These are phyloP conservation scores for Mucor ambiguus DNA, from an alignment of 371 early-diverging fungal species.

Conservation along the genomic window DNA sequence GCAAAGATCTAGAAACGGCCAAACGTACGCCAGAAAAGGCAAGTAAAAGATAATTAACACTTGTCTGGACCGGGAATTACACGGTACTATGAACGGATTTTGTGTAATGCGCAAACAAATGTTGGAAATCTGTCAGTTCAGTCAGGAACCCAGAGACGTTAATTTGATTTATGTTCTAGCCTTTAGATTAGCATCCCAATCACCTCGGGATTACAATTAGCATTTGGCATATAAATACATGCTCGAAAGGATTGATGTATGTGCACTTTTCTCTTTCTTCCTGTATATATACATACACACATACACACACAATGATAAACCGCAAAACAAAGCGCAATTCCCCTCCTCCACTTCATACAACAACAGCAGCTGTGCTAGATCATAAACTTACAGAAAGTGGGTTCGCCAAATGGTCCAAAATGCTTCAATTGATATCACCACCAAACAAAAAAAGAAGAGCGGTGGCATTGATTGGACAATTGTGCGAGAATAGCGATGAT, in stretches of 20 bases:
- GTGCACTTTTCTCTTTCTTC: neutral
- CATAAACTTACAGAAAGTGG: neutral
- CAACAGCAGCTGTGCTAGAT: neutral
- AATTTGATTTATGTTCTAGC: constrained; percentile 6
- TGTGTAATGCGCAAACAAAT: constrained; percentile 1
- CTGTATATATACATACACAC: neutral
- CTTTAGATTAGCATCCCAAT: neutral
- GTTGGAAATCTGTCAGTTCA: constrained; percentile 4
- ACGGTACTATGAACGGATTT: constrained; percentile 7
- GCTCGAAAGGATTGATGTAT: neutral
- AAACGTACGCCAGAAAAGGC: constrained; percentile 11
- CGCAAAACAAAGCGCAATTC: constrained; percentile 13
- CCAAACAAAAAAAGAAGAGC: constrained; percentile 21
- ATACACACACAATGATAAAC: neutral
- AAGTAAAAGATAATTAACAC: constrained; percentile 10
- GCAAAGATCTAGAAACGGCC: constrained; percentile 2
- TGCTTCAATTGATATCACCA: constrained; percentile 14
- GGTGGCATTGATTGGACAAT: neutral
- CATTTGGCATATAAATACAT: constrained; percentile 3
- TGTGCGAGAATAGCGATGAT: neutral
- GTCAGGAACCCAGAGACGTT: constrained; percentile 2
- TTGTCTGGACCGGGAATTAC: constrained; percentile 16
- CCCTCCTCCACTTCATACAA: constrained; percentile 1
- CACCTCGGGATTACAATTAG: constrained; percentile 7
- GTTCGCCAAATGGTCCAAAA: constrained; percentile 17